Base-by-base conservation (phyloP, 78 protist genomes). In the Cyanophora paradoxa region DNA sequence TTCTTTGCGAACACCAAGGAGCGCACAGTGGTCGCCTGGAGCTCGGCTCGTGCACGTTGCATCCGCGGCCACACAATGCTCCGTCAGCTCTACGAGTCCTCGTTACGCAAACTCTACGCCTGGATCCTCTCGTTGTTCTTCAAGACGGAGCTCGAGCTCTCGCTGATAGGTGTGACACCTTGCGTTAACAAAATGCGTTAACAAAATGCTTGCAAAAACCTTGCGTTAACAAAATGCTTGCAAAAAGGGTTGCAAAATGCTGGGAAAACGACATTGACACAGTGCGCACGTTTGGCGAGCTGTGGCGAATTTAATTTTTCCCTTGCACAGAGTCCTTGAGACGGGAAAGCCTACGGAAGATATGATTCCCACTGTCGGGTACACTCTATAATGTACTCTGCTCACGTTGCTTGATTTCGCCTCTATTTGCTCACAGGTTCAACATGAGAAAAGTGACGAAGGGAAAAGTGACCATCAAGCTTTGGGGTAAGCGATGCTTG, bases 401-500 rank as follows among this genome's bases (percentile, higher is more conserved):
- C n/a, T 78, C 52, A 92, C 93, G 80, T 92, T 92, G 89, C 73
- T 44, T 44, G n/a, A 44, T 44, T 44, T 13, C n/a, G 13, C 13
- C n/a, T 13, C 52, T 44, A n/a, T n/a, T n/a, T n/a, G n/a, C n/a
- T n/a, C n/a, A n/a, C n/a, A n/a, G n/a, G n/a, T 89, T 93, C 78
- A 91, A 95, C 80, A 92, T 92, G 88, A 62, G 84, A 37, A 94
- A 94, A 54, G 90, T 93, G 14, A 81, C 94, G 13, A 92, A 93
- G 72, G 98, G 98, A 31, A 86, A 79, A 50, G 94, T 79, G 31
- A 11, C 66, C n/a, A 48, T 85, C 42, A 85, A 76, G 70, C 76
- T 90, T 22, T 93, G 97, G 98, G 99, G n/a, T n/a, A n/a, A n/a
- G n/a, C n/a, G n/a, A n/a, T n/a, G n/a, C 86, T 95, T 41, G 99